A percentile compares a stretch with the other conserved stretches of the same genome.
These are phyloP conservation scores for Leccinum broughii DNA, from an alignment of 768 basidiomycete genomes.

Conservation along the genomic window DNA sequence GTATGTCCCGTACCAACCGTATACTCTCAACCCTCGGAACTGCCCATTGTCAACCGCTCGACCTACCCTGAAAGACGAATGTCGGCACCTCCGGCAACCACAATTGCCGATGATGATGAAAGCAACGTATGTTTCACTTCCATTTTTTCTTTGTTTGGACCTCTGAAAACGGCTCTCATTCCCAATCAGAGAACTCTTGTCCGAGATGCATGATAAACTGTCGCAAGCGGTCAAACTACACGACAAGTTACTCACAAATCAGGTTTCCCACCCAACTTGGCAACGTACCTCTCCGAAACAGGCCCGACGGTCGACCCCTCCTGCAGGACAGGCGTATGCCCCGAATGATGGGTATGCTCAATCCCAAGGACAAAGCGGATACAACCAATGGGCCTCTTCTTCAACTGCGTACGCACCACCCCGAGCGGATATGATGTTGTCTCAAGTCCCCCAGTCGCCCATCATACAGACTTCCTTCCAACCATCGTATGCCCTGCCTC, in stretches of 20 bases:
- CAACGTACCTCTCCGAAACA: slow-evolving; percentile 33
- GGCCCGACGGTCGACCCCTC: slow-evolving; percentile 22
- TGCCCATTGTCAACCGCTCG: slow-evolving; percentile 61
- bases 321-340: slow-evolving; percentile 23
- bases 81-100: slow-evolving; percentile 22
- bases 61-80: slow-evolving; percentile 38
- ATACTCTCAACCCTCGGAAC: slow-evolving; percentile 58
- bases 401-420: slow-evolving; percentile 22
- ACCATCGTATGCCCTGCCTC: slow-evolving; percentile 28
- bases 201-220: slow-evolving; percentile 94
- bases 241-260: slow-evolving; percentile 83
- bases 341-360: slow-evolving; percentile 35
- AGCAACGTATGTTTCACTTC: slow-evolving; percentile 67
- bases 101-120: slow-evolving; percentile 65
- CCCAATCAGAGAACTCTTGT: slow-evolving; percentile 63
- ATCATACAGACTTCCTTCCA: slow-evolving; percentile 30
- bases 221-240: slow-evolving; percentile 91
- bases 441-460: slow-evolving; percentile 30
- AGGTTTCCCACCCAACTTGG: slow-evolving; percentile 74
- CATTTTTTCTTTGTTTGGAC: not conserved
- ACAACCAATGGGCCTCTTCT: slow-evolving; percentile 33
- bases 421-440: slow-evolving; percentile 16
- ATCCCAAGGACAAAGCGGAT: slow-evolving; percentile 28
- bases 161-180: not conserved
- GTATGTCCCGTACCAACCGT: slow-evolving; percentile 57